Percentiles rank a stretch among this genome's conserved stretches.
Evolutionary conservation across 2,329 filamentous ascomycete species (phyloP).

Genomic region (Alternaria hordeiaustralica): DNA sequence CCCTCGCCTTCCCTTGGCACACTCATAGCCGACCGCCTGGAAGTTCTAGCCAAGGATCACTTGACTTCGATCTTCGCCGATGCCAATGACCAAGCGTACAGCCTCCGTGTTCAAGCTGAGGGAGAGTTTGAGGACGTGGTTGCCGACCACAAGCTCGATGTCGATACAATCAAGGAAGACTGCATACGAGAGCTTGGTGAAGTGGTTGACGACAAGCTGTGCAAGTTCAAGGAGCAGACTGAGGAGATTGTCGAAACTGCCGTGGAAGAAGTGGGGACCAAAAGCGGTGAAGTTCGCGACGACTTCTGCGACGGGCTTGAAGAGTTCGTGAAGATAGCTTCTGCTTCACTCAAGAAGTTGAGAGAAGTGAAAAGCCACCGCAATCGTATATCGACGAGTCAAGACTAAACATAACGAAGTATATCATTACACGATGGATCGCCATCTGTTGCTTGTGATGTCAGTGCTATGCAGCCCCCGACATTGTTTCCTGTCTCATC

Average conservation of each 20-base stretch:
- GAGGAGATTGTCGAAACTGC: background rate
- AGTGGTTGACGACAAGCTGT: conserved; percentile 3
- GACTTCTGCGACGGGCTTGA: background rate
- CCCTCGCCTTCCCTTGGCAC: conserved; percentile 1
- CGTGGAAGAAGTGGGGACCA: background rate
- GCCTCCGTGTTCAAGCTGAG: conserved; percentile 9
- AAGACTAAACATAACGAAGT: background rate
- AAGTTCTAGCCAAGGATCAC: background rate
- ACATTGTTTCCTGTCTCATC: background rate
- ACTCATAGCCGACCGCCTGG: conserved; percentile 4
- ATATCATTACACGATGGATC: background rate
- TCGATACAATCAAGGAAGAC: conserved; percentile 6
- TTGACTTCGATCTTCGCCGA: conserved; percentile 8
- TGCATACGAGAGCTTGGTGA: conserved; percentile 3
- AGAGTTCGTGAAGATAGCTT: background rate
- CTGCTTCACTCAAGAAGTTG: background rate
- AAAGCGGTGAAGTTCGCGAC: background rate
- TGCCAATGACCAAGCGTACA: conserved; percentile 9
- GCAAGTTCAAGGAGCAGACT: conserved; percentile 4
- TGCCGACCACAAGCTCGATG: conserved; percentile 8
- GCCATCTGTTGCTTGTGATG: background rate
- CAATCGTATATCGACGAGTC: background rate
- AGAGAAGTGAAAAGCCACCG: background rate
- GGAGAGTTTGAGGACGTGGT: conserved; percentile 14
- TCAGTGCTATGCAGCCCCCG: too few relatives aligned